Conservation (phyloP, 2,329 filamentous ascomycete genomes). For the Akanthomyces muscarius region DNA sequence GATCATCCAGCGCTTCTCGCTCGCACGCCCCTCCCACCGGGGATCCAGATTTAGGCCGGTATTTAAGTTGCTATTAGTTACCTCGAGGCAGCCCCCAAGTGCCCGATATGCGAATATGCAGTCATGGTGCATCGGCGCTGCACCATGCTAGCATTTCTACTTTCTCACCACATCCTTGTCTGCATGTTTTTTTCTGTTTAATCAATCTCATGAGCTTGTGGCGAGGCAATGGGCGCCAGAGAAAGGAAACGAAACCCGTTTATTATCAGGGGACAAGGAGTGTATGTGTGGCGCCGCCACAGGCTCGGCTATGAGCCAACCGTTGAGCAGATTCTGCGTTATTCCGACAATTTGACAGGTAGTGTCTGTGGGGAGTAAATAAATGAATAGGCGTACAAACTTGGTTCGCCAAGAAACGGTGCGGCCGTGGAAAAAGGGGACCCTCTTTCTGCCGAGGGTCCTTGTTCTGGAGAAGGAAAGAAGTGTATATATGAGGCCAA, state of each 20-base stretch:
- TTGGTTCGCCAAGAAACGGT: neutral
- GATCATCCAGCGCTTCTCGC: constrained; percentile 3
- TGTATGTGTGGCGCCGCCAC: neutral
- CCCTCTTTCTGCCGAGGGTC: neutral
- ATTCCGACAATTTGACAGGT: too few species aligned
- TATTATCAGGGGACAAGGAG: neutral
- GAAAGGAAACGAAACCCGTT: neutral
- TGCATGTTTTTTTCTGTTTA: neutral
- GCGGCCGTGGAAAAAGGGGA: too few species aligned
- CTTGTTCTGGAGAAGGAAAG: neutral
- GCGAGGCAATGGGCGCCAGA: neutral
- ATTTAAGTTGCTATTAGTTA: too few species aligned
- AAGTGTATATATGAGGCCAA: neutral
- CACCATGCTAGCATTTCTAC: neutral
- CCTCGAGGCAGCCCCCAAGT: neutral
- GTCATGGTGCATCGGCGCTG: neutral
- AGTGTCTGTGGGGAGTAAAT: too few species aligned
- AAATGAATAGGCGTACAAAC: too few species aligned
- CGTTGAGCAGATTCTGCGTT: too few species aligned
- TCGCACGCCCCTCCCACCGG: neutral
- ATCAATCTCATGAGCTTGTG: neutral
- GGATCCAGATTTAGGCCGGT: too few species aligned
- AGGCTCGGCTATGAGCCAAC: constrained; percentile 4
- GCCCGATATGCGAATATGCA: neutral
- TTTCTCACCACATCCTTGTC: neutral